A percentile compares a stretch with the other conserved stretches of the same genome.
These are phyloP conservation scores for Fusarium begoniae DNA, from an alignment of 2,329 filamentous ascomycete genomes.

Conservation along the genomic window DNA sequence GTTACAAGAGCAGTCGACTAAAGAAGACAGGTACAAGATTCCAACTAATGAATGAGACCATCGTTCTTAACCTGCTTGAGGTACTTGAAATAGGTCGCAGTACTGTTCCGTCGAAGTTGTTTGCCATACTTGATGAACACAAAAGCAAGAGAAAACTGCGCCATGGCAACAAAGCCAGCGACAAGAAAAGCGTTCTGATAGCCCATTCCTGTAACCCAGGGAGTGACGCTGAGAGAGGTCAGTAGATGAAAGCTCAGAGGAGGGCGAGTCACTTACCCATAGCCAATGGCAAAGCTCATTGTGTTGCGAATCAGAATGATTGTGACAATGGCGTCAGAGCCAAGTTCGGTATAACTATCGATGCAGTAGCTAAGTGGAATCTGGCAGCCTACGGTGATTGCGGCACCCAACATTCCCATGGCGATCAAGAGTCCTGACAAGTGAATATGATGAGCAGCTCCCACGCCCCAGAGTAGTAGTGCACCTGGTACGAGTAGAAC, in stretches of 20 bases:
- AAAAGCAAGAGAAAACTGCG: neutral
- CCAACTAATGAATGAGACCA: neutral
- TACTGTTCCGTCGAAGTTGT: neutral
- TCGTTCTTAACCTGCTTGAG: neutral
- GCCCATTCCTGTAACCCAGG: neutral
- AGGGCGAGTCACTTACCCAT: neutral
- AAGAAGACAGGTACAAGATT: rapidly evolving
- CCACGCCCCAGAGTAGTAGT: neutral
- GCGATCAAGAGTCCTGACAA: neutral
- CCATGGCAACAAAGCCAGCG: neutral
- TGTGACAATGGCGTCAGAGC: neutral
- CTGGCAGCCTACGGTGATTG: neutral
- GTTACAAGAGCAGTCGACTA: rapidly evolving
- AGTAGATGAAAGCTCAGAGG: neutral
- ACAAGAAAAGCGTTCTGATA: neutral
- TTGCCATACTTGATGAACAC: neutral
- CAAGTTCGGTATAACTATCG: neutral
- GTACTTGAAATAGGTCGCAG: neutral
- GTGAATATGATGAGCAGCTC: neutral
- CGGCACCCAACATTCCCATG: neutral
- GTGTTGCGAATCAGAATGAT: neutral
- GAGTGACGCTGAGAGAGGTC: neutral
- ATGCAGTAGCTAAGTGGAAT: neutral
- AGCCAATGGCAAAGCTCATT: neutral
- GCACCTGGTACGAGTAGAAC: neutral